Conservation (phyloP, 2,329 filamentous ascomycete genomes). For the Didymella glomerata region DNA sequence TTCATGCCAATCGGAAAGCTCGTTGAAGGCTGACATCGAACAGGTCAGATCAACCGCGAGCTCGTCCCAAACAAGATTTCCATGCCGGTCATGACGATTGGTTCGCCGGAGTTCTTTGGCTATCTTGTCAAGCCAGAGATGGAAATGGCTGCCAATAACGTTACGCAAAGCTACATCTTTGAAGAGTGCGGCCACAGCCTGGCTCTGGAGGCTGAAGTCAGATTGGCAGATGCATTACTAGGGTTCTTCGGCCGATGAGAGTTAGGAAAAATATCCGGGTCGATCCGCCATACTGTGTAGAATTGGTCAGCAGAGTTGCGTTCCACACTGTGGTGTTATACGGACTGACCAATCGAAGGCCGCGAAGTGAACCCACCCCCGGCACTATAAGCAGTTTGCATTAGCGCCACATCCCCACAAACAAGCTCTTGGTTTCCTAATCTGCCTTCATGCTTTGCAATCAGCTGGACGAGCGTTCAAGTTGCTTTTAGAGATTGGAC, state of each 20-base stretch:
- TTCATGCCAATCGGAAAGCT: not conserved
- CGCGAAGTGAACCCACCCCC: not conserved
- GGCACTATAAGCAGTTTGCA: not conserved
- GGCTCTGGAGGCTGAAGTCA: conserved; percentile 35
- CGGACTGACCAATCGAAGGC: not conserved
- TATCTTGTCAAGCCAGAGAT: conserved; percentile 43
- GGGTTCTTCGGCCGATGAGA: conserved; percentile 10
- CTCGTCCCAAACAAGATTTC: conserved; percentile 40
- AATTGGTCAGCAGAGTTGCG: not conserved
- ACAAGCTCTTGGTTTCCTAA: not conserved
- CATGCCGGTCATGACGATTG: conserved; percentile 47
- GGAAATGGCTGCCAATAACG: conserved; percentile 39
- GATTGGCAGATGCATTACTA: conserved; percentile 17
- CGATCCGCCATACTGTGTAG: not conserved
- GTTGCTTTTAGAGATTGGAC: not conserved
- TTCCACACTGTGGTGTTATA: not conserved
- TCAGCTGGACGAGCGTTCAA: not conserved
- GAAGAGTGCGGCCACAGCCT: conserved; percentile 49
- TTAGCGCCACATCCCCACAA: not conserved
- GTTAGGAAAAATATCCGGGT: not conserved
- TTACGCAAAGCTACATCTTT: conserved; percentile 41
- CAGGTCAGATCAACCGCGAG: conserved; percentile 37
- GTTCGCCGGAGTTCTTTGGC: conserved; percentile 49
- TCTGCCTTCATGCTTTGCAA: not conserved
- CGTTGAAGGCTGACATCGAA: not conserved